A percentile compares a stretch with the other conserved stretches of the same genome.
These are phyloP conservation scores for Austroboletus niveus DNA, from an alignment of 1,284 basidiomycete genomes.

Conservation along the genomic window DNA sequence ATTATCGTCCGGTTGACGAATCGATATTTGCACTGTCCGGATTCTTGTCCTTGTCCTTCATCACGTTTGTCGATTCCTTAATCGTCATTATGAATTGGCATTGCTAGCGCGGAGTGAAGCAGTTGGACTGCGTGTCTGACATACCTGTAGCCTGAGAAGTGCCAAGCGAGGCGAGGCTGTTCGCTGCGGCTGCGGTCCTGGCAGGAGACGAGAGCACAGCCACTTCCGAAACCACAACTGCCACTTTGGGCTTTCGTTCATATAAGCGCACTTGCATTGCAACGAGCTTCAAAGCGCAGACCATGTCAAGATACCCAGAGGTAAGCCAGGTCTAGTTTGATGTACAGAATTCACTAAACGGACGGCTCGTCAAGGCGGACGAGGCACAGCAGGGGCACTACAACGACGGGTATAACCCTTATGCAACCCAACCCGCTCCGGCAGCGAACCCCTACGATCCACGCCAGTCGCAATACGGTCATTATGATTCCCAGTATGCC, in stretches of 20 bases:
- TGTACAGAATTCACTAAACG: neutral
- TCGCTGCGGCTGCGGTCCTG: slow-evolving; percentile 20
- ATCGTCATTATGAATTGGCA: too few relatives aligned
- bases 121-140: neutral
- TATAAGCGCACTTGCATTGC: slow-evolving; percentile 1
- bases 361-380: slow-evolving; percentile 40
- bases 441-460: slow-evolving; percentile 24
- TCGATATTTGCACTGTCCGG: too few relatives aligned
- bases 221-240: slow-evolving; percentile 4
- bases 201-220: slow-evolving; percentile 9
- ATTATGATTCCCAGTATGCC: slow-evolving; percentile 18
- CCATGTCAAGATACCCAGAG: slow-evolving; percentile 46
- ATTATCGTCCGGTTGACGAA: too few relatives aligned
- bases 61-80: too few relatives aligned
- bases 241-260: neutral
- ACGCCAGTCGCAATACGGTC: slow-evolving; percentile 15
- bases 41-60: too few relatives aligned
- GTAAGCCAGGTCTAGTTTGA: slow-evolving; percentile 20
- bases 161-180: slow-evolving; percentile 2
- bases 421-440: slow-evolving; percentile 30
- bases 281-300: slow-evolving; percentile 4
- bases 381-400: slow-evolving; percentile 54
- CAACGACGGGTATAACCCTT: slow-evolving; percentile 55
- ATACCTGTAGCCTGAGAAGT: neutral
- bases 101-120: too few relatives aligned